These are phyloP conservation scores for Euphorbia pulcherrima DNA, from an alignment of 345 rosid species.

Conservation along the genomic window DNA sequence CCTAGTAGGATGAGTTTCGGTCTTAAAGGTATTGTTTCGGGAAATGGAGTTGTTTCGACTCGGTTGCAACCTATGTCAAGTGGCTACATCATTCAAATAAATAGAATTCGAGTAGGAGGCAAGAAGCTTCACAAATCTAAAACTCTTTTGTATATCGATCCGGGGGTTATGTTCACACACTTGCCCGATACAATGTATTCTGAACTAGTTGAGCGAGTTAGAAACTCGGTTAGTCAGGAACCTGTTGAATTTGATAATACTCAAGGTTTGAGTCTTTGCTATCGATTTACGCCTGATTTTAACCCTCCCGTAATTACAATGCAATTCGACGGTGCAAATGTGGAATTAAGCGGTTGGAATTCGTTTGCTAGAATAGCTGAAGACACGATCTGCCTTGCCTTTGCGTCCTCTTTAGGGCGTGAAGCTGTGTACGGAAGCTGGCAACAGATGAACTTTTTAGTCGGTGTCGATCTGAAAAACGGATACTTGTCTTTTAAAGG, in stretches of 20 bases:
- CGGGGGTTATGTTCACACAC: slow-evolving; percentile 5
- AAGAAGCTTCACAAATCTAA: background rate
- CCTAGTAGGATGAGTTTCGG: slow-evolving; percentile 9
- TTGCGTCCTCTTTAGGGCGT: background rate
- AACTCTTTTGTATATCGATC: background rate
- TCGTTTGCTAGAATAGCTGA: background rate
- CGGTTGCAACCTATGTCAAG: background rate
- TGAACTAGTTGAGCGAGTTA: background rate
- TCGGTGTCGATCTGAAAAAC: slow-evolving; percentile 9
- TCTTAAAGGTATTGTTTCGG: background rate
- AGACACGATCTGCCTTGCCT: slow-evolving; percentile 10
- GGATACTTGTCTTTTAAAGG: slow-evolving; percentile 11
- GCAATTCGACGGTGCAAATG: background rate
- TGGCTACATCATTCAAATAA: background rate
- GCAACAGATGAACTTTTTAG: slow-evolving; percentile 16
- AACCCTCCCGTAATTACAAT: background rate
- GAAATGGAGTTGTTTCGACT: background rate
- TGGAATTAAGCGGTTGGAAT: background rate
- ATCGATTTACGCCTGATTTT: background rate
- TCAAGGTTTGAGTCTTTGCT: background rate
- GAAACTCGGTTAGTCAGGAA: background rate
- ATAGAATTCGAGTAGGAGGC: slow-evolving; percentile 4
- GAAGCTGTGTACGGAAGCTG: slow-evolving; percentile 1
- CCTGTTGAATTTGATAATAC: background rate
- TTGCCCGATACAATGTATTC: background rate